These are phyloP conservation scores for Globisporangium rhizosaccharum DNA, from an alignment of 352 stramenopile species.

Conservation along the genomic window DNA sequence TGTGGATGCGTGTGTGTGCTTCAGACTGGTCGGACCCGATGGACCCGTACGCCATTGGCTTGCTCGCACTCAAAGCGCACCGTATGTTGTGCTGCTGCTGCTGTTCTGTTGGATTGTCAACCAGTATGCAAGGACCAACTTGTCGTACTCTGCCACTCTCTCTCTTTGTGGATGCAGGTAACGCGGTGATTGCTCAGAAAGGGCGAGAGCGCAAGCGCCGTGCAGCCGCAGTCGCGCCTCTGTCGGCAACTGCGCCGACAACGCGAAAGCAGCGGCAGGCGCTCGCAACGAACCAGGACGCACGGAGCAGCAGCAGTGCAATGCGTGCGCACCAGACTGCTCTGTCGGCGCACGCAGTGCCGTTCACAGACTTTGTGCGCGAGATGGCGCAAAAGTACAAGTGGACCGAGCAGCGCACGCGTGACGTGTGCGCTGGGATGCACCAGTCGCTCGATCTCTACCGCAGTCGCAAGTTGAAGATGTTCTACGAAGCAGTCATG, in stretches of 20 bases:
- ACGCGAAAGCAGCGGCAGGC: not conserved
- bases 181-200: not conserved
- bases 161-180: not conserved
- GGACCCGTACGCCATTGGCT: constrained; percentile 52
- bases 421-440: constrained; percentile 31
- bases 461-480: constrained; percentile 28
- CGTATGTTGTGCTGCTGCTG: constrained; percentile 22
- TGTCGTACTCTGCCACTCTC: not conserved
- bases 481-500: constrained; percentile 31
- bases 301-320: not conserved
- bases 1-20: not conserved
- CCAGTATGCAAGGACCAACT: not conserved
- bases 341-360: not conserved
- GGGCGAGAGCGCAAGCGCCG: not conserved
- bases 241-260: not conserved
- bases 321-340: no score
- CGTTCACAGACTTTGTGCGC: constrained; percentile 28
- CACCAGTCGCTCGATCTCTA: constrained; percentile 36
- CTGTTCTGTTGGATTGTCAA: not conserved
- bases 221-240: not conserved
- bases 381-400: constrained; percentile 27
- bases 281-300: not conserved
- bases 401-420: constrained; percentile 29
- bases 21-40: constrained; percentile 24
- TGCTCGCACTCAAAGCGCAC: constrained; percentile 35